phyloP scores from a whole-genome alignment of 371 early-diverging fungal species.

The Parasitella parasitica region DNA sequence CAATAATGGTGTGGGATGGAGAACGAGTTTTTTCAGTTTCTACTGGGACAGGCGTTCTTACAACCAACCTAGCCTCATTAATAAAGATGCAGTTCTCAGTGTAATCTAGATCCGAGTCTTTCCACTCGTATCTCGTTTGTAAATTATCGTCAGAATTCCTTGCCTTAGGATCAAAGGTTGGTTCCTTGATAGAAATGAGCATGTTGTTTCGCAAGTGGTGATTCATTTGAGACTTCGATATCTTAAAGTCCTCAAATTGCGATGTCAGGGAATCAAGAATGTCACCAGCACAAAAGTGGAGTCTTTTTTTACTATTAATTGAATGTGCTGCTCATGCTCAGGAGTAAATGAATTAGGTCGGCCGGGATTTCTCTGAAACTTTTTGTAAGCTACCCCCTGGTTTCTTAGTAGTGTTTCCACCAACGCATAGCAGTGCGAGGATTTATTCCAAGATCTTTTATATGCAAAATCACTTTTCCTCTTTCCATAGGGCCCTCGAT shows the following conservation, averaged over 20 bases:
- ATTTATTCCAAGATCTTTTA: no score
- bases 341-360: no score
- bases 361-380: no score
- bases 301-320: no score
- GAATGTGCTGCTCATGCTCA: no score
- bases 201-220: conserved; percentile 9
- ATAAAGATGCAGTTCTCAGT: neutral
- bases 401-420: no score
- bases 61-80: neutral
- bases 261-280: no score
- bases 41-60: neutral
- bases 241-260: conserved; percentile 4
- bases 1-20: conserved; percentile 7
- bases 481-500: no score
- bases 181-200: conserved; percentile 10
- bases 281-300: no score
- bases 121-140: conserved; percentile 10
- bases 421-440: no score
- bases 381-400: no score
- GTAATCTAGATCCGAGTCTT: conserved; percentile 4
- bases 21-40: conserved; percentile 1
- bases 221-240: conserved; percentile 14
- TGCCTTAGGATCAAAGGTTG: conserved; percentile 9
- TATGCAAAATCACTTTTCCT: neutral
- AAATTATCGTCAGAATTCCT: conserved; percentile 5